Base-by-base conservation (phyloP, 495 filamentous ascomycete genomes). In the Thozetella sp. region DNA sequence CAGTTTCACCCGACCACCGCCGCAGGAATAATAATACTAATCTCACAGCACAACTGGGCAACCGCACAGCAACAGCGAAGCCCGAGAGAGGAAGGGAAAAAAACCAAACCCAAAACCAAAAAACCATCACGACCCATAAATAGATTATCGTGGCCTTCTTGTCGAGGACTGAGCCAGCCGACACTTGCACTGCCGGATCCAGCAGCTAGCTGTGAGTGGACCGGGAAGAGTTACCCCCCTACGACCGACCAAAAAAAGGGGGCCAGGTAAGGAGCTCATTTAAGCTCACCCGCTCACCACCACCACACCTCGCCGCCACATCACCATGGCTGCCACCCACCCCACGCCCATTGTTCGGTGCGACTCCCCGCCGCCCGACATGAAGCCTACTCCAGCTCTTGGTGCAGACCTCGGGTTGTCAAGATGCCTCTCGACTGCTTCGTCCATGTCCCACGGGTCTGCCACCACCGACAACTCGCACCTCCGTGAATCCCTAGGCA, bases 371-470 rank as follows among this genome's bases (percentile, higher is more conserved):
- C 87, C 89, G 37, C 88, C 89, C 53, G 88, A 86, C 48, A 80
- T 80, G 17, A 83, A 84, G 1, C 90, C 92, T 22, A 86, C 83
- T 15, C 83, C 85, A 12, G 89, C 88, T 53, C 79, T 92, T 52
- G 83, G 84, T 17, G 79, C 86, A 24, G 81, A 82, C 58, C 58
- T 87, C 83, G 51, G 78, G n/a, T 84, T 88, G 54, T 88, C 86
- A 56, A 87, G 92, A 27, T 90, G 87, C 58, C 80, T 93, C 58
- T 96, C 93, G 40, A 88, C 89, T 51, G 82, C 85, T 27, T 96
- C 93, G 22, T 90, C 88, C 24, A 76, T 80, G 34, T 93, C 78
- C 22, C 78, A 73, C 48, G 68, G 65, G 3, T 81, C 79, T n/a
- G 61, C 61, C 27, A 78, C 74, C 52, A 73, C 90, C 52, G 83